Evolutionary conservation across 352 stramenopile genomes (phyloP).

Genomic region (Saprolegnia parasitica): DNA sequence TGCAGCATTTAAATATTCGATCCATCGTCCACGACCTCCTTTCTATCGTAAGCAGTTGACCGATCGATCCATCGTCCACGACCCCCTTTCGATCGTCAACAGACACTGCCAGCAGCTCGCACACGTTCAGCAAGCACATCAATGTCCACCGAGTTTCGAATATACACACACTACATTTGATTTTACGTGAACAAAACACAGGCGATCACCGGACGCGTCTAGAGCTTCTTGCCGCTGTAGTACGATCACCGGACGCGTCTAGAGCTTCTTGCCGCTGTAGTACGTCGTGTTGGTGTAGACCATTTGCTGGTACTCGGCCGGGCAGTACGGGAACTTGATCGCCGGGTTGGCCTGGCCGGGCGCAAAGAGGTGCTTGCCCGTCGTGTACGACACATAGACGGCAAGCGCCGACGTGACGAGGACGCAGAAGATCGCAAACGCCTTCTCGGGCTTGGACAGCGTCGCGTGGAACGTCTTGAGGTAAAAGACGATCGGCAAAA

Average conservation of each 20-base stretch:
- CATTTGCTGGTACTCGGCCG: slow-evolving; percentile 30
- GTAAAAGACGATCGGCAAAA: slow-evolving; percentile 69
- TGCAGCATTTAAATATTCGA: too few species aligned
- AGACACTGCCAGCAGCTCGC: too few species aligned
- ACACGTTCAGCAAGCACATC: too few species aligned
- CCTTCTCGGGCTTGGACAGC: slow-evolving; percentile 41
- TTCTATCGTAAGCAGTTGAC: too few species aligned
- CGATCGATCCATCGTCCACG: too few species aligned
- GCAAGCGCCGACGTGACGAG: slow-evolving; percentile 40
- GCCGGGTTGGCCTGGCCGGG: slow-evolving; percentile 30
- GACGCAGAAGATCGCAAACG: slow-evolving; percentile 38
- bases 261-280: slow-evolving; percentile 23
- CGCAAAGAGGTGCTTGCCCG: slow-evolving; percentile 49
- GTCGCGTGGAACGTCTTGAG: slow-evolving; percentile 42
- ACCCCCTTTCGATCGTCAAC: too few species aligned
- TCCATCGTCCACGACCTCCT: too few species aligned
- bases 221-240: slow-evolving; percentile 23
- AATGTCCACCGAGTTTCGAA: too few species aligned
- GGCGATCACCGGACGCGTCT: too few species aligned
- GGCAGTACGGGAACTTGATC: slow-evolving; percentile 36
- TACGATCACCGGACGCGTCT: slow-evolving; percentile 19
- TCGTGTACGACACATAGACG: slow-evolving; percentile 39
- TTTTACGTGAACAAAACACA: too few species aligned
- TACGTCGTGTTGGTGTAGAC: slow-evolving; percentile 30
- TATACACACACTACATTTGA: too few species aligned